These are phyloP conservation scores for Ailanthus altissimus DNA, from an alignment of 345 rosid genomes.

Conservation along the genomic window DNA sequence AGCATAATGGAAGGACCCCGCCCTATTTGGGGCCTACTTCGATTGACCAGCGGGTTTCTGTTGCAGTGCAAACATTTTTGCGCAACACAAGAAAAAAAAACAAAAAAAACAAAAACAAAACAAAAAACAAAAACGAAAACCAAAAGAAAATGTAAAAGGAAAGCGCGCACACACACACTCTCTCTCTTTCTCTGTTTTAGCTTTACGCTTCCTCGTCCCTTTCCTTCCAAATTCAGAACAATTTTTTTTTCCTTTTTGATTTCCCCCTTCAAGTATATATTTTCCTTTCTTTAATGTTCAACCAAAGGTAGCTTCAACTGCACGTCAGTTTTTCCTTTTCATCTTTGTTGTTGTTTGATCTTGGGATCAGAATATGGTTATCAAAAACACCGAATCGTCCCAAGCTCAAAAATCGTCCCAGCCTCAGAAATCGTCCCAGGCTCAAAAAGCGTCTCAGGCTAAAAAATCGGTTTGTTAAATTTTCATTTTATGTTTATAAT, in stretches of 20 bases:
- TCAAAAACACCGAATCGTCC: conserved; percentile 46
- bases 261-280: neutral
- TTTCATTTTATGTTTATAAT: conserved; percentile 1
- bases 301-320: conserved; percentile 20
- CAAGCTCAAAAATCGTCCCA: conserved; percentile 28
- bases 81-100: neutral
- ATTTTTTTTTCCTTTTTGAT: neutral
- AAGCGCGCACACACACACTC: too few relatives aligned
- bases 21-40: conserved; percentile 29
- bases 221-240: neutral
- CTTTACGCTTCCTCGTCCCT: conserved; percentile 21
- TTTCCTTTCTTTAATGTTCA: neutral
- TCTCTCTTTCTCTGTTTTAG: conserved; percentile 14
- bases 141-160: too few relatives aligned
- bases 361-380: conserved; percentile 44
- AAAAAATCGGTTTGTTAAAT: conserved; percentile 14
- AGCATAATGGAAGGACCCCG: conserved; percentile 29
- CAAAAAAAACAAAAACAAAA: neutral
- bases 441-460: conserved; percentile 35
- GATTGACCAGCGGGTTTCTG: conserved; percentile 44
- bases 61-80: conserved; percentile 25
- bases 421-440: conserved; percentile 12
- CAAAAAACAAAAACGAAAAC: too few relatives aligned
- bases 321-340: neutral
- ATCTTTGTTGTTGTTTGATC: conserved; percentile 24